Conservation (phyloP, 1,284 basidiomycete species). For the Mrakiaceae sp. region DNA sequence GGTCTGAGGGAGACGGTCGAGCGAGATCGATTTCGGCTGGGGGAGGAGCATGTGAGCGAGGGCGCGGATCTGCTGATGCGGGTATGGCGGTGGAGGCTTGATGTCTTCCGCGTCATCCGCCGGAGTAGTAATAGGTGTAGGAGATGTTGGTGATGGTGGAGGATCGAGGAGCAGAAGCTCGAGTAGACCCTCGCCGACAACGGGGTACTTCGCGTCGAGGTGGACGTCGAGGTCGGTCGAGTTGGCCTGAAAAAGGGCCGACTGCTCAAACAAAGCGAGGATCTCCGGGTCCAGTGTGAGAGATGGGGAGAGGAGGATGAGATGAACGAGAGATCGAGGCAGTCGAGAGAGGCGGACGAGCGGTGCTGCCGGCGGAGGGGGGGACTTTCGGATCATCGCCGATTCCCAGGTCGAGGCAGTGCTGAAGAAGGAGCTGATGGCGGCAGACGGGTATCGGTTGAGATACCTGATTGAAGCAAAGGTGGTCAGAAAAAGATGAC, state of each 20-base stretch:
- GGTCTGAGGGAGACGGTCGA: not conserved
- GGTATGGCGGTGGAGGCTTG: not conserved
- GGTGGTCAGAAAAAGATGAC: not conserved
- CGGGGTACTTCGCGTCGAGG: not conserved
- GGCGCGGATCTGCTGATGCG: not conserved
- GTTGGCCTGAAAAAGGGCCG: not conserved
- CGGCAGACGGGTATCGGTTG: conserved; percentile 27
- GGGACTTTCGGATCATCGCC: conserved; percentile 29
- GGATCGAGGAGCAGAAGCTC: conserved; percentile 9
- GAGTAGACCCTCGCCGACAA: conserved; percentile 12
- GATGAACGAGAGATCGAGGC: conserved; percentile 11
- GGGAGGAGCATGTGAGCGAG: conserved; percentile 4
- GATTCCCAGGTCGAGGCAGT: conserved; percentile 60
- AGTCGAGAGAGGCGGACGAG: not conserved
- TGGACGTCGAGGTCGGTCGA: not conserved
- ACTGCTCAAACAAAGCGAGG: not conserved
- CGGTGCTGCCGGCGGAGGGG: not conserved
- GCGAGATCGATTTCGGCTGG: not conserved
- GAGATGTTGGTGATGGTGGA: not conserved
- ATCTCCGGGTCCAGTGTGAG: not conserved
- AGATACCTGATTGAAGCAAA: conserved; percentile 27
- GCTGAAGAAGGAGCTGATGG: conserved; percentile 48
- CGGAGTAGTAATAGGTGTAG: not conserved
- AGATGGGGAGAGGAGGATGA: conserved; percentile 2
- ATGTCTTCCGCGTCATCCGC: not conserved